Base-by-base conservation (phyloP, 176 grass and related monocot species). In the Carex parvula region DNA sequence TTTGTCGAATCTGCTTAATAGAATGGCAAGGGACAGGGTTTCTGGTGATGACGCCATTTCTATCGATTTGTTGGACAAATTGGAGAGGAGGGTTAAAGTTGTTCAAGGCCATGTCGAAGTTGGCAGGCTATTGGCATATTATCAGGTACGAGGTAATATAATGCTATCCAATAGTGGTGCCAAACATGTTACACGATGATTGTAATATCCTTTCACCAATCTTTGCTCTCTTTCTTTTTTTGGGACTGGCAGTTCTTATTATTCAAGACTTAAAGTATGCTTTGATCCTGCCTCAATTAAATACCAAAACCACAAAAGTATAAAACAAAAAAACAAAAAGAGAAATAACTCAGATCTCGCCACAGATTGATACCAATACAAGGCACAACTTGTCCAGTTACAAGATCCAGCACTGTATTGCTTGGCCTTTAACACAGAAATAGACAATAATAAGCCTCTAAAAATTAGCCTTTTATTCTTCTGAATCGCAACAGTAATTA, bases 91-190 rank as follows among this genome's bases (percentile, higher is more conserved):
- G 55, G 58, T 95, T 89, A 92, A 87, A 90, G 84, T 93, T 89
- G 89, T 91, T 84, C 92, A 98, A 90, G 95, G 95, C 70, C 95
- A 95, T n/a, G 86, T 98, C 33, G 95, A 98, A 95, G 92, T 95
- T 60, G 92, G 92, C 37, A 87, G 95, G 77, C 84, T 98, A 67
- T 91, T 95, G 90, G 83, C 92, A 84, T 95, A 98, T 89, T 98
- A 95, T 89, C 95, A 98, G 95, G 95, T 98, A 79, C 68, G 69
- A 29, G 66, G 42, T 9, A 78, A 63, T 62, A 61, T 44, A 24
- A 71, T 85, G 50, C 16, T 14, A 70, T 57, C 22, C 65, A 63
- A 77, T 26, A 53, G 39, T 44, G 39, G 35, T 75, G 21, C 71
- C 71, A 75, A 75, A 75, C 21, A 29, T 75, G 67, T 44, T 44